Base-by-base conservation (phyloP, 2,329 filamentous ascomycete genomes). In the Phaeosphaeria sp. region DNA sequence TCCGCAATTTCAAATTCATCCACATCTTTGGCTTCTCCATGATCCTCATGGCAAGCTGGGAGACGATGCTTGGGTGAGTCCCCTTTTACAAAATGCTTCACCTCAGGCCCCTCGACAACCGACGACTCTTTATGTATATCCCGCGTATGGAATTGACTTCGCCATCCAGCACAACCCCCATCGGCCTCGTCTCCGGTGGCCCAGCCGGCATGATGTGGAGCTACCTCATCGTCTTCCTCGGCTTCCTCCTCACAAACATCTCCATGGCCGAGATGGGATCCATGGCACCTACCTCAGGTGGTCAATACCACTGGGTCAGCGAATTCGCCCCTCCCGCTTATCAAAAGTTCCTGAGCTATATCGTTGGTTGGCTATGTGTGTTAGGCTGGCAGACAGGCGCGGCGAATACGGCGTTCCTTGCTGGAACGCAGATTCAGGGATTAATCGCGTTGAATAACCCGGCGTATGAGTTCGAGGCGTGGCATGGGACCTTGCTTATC, bases 351-450 rank as follows among this genome's bases (percentile, higher is more conserved):
- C 33, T 66, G 21, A 58, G 53, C 18, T 64, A 66, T 24, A 53
- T 64, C 1, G 61, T 76, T 43, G 78, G 78, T 15, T 81, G 79
- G 79, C 66, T 77, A 2, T 73, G 72, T 20, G 69, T 76, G 2
- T 53, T 73, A 1, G 76, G 74, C 2, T 79, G 77, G 77, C 76
- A 78, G 56, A 72, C 74, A 24, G 30, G 13, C 15, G 13, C 13
- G 30, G 30, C 30, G 3, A 36, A 11, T 48, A 36, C 30, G 57
- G 77, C 78, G 5, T 74, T 80, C 39, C 56, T 43, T 18, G n/a
- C 40, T 6, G 40, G 15, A 4, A 43, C 40, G 7, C 40, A 43
- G n/a, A 43, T 43, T 17, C 40, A 43, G 40, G 40, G 40, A 18
- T 21, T 43, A 6, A 20, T 36, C 13, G 40, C 40, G 40, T 43